Percentiles rank a stretch among this genome's conserved stretches.
Evolutionary conservation across 257 asterid species (phyloP).

Genomic region (Knoxia roxburghii): DNA sequence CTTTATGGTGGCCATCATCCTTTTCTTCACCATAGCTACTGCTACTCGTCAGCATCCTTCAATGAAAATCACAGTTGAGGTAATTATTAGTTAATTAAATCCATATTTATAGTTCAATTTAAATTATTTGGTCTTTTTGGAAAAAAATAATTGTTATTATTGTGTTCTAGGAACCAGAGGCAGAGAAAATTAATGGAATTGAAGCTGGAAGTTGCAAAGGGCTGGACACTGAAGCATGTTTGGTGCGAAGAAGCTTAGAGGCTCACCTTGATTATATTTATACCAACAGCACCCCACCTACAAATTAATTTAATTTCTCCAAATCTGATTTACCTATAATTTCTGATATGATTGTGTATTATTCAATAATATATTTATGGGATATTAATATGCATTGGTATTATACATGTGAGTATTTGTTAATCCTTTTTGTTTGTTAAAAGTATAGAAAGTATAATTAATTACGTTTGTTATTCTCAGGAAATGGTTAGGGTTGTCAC

Average conservation of each 20-base stretch:
- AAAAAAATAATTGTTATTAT: too few relatives aligned
- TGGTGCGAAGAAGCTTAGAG: neutral
- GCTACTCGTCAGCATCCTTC: slow-evolving; percentile 19
- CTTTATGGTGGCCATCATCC: slow-evolving; percentile 14
- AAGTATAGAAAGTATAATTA: too few relatives aligned
- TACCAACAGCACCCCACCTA: too few relatives aligned
- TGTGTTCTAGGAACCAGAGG: neutral
- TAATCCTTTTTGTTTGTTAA: too few relatives aligned
- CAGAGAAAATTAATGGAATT: neutral
- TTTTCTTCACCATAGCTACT: slow-evolving; percentile 10
- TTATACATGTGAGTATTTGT: too few relatives aligned
- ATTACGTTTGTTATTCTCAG: too few relatives aligned
- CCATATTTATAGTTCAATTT: too few relatives aligned
- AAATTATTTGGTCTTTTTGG: too few relatives aligned
- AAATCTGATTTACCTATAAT: neutral
- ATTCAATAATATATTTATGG: neutral
- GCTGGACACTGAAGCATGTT: slow-evolving; percentile 9
- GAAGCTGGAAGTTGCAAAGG: slow-evolving; percentile 13
- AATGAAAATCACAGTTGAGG: slow-evolving; percentile 4
- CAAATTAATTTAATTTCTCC: neutral
- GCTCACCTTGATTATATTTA: slow-evolving; percentile 23
- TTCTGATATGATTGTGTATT: neutral
- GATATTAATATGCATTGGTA: too few relatives aligned
- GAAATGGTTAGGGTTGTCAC: too few relatives aligned
- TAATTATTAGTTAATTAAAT: neutral